phyloP scores from a whole-genome alignment of 805 yeast genomes.

The Wickerhamomyces bovis region DNA sequence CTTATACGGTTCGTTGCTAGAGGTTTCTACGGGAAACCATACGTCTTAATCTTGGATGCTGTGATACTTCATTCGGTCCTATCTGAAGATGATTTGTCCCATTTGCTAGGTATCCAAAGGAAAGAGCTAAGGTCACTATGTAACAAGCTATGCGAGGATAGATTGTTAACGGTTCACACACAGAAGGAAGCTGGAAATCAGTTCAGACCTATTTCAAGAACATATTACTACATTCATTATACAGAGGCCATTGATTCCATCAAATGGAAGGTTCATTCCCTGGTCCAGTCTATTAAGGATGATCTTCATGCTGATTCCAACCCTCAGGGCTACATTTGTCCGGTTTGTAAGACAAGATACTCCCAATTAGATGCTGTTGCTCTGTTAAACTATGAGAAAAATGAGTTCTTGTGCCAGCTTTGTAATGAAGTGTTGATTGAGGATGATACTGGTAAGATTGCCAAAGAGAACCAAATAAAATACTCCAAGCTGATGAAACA shows the following conservation, averaged over 20 bases:
- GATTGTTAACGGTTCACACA: slow-evolving; percentile 62
- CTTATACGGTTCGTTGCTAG: slow-evolving; percentile 74
- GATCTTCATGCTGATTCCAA: slow-evolving; percentile 81
- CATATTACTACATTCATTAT: slow-evolving; percentile 80
- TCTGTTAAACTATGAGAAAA: slow-evolving; percentile 68
- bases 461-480: slow-evolving; percentile 72
- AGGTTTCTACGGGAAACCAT: slow-evolving; percentile 82
- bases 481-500: slow-evolving; percentile 83
- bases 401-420: slow-evolving; percentile 76
- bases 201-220: slow-evolving; percentile 61
- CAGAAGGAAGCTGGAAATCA: slow-evolving; percentile 67
- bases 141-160: slow-evolving; percentile 77
- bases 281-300: slow-evolving; percentile 72
- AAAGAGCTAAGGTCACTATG: slow-evolving; percentile 83
- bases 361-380: slow-evolving; percentile 86
- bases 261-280: slow-evolving; percentile 91
- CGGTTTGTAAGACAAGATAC: slow-evolving; percentile 74
- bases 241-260: slow-evolving; percentile 94
- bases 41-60: slow-evolving; percentile 82
- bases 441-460: slow-evolving; percentile 83
- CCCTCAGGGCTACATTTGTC: slow-evolving; percentile 92
- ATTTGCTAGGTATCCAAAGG: slow-evolving; percentile 73
- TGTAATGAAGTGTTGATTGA: slow-evolving; percentile 77
- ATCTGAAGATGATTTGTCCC: slow-evolving; percentile 85
- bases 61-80: slow-evolving; percentile 81